Evolutionary conservation across 208 protist genomes (phyloP), one percentile per base, ranked within the genome.

Genomic region (Kentomonas sorsogonicus): DNA sequence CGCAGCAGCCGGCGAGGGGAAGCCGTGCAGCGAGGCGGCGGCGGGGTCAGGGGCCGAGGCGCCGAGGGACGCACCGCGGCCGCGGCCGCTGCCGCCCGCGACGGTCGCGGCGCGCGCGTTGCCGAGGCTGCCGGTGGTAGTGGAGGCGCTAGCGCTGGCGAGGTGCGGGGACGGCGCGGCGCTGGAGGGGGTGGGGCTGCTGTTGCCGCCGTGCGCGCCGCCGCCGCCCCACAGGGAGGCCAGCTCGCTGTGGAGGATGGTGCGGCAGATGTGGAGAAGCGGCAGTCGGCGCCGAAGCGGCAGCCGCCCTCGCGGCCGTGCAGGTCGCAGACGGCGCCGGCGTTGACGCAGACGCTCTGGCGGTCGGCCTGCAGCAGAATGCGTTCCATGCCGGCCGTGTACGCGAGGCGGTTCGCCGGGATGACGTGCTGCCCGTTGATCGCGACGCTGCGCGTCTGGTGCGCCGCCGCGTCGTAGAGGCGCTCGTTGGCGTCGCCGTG

Each of bases 241-340:
- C 1, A 67, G 38, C 45, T 70, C 56, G 13, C 40, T 33, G 30
- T 29, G 15, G 29, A 75, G 41, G 18, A 78, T 59, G 18, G 69
- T 45, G 20, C 73, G 65, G 63, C 79, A 86, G 5, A 86, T 53
- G 53, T 86, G 79, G 20, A 86, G 34, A 40, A 79, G 82, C 74
- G 75, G 56, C 79, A 86, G 48, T 86, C 79, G 3, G 67, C 70
- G 11, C 74, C 73, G 63, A 75, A 86, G 27, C 79, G 74, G 63
- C 79, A 86, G 0, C 74, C 67, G 9, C 50, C 65, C 18, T 51
- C 29, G 18, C 50, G 57, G 3, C 70, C 69, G 48, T 86, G 72
- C 6, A 79, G 59, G 41, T 66, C 63, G 57, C 78, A 80, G 23
- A 80, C 31, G 31, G 52, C 51, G 44, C 50, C 16, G 7, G 29